Evolutionary conservation across 2,329 filamentous ascomycete genomes (phyloP), one percentile per base, ranked within the genome.

Genomic region (Rhynchosporium graminicola): DNA sequence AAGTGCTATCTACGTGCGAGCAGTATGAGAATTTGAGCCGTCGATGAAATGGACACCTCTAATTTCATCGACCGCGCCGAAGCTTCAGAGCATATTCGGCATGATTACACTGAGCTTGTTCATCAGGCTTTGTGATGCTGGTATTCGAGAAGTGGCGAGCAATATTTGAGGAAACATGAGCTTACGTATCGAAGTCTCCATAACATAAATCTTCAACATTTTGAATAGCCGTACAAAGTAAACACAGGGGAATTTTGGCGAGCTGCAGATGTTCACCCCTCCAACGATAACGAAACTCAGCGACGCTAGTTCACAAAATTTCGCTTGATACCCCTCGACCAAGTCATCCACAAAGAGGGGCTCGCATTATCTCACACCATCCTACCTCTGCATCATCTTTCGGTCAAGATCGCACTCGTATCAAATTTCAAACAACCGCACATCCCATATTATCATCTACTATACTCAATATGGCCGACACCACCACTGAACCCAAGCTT

Each of bases 401-500:
- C 58, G 60, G 50, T 65, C 56, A 60, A 61, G 26, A 52, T 38
- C 47, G 50, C 61, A 62, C 54, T 60, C 52, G 42, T 62, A 60
- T 52, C 45, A 38, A 12, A 46, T 57, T n/a, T 13, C 29, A 47
- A 59, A 26, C 3, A 15, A 58, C 40, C 50, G 47, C 40, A 52
- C 65, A 63, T 60, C 55, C 28, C 51, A 57, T 64, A 62, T 62
- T 33, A 55, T 15, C 46, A 63, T 38, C 20, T 50, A 61, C 54
- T 59, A 48, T 63, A 59, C 59, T 58, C 64, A 72, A 63, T n/a
- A 68, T 69, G 67, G 64, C 68, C 40, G 68, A 71, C 57, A 28
- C 64, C 76, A 77, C 71, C 74, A 75, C 75, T 69, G 71, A 76
- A 59, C 67, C 70, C 56, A 68, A 68, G 67, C 72, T 79, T 46